Evolutionary conservation across 495 filamentous ascomycete genomes (phyloP).

Genomic region (Hypoxylon rickii): DNA sequence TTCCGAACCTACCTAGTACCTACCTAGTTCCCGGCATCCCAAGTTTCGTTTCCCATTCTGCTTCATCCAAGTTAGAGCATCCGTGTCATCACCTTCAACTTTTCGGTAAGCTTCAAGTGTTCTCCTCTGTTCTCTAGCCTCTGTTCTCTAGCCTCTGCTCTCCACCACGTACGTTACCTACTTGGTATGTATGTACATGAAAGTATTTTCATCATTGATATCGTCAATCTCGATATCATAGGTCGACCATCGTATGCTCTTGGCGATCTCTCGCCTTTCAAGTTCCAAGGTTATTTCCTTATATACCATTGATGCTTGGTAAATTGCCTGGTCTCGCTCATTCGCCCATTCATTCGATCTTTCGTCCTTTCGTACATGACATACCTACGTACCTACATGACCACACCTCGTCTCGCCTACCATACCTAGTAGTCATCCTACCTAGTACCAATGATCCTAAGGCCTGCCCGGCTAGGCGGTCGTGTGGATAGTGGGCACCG

Average conservation of each 20-base stretch:
- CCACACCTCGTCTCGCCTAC: too few relatives aligned
- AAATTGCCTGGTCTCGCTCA: not conserved
- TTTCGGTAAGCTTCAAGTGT: not conserved
- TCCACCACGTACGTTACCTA: not conserved
- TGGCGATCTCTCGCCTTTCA: conserved; percentile 17
- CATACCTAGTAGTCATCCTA: too few relatives aligned
- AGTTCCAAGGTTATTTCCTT: too few relatives aligned
- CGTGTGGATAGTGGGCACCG: conserved; percentile 38
- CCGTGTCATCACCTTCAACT: conserved; percentile 16
- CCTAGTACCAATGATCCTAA: conserved; percentile 24
- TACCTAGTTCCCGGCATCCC: too few relatives aligned
- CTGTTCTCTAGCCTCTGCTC: not conserved
- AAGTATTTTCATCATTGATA: too few relatives aligned
- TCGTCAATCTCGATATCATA: conserved; percentile 29
- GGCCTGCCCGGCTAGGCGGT: conserved; percentile 29
- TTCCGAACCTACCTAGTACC: conserved; percentile 5
- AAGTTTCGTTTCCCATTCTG: conserved; percentile 27
- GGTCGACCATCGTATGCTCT: conserved; percentile 34
- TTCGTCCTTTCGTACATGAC: too few relatives aligned
- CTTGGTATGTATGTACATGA: not conserved
- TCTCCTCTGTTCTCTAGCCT: too few relatives aligned
- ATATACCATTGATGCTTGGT: too few relatives aligned
- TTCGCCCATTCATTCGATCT: too few relatives aligned
- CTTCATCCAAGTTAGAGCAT: conserved; percentile 31
- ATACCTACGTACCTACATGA: conserved; percentile 12